phyloP scores from a whole-genome alignment of 2,329 filamentous ascomycete species.

The Arthrobotrys entomopaga region DNA sequence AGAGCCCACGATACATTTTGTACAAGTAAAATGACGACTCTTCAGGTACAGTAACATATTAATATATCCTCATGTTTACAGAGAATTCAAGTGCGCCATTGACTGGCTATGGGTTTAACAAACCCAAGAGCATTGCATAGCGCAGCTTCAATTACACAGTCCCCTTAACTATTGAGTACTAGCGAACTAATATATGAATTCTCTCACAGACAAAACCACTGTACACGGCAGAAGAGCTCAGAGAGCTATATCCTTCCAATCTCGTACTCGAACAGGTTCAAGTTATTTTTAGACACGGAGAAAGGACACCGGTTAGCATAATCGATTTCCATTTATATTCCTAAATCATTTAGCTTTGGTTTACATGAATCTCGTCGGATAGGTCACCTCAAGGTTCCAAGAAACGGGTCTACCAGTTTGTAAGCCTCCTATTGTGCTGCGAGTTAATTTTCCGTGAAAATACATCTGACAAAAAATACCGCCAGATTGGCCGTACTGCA shows the following conservation, averaged over 20 bases:
- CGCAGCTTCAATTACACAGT: no score
- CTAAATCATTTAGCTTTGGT: no score
- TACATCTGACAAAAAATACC: neutral
- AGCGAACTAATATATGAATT: no score
- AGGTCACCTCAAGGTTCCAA: slow-evolving; percentile 83
- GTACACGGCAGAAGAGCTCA: slow-evolving; percentile 83
- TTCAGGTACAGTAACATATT: slow-evolving; percentile 19
- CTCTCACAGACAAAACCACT: slow-evolving; percentile 71
- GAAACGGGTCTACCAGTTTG: slow-evolving; percentile 74
- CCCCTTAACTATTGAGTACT: neutral
- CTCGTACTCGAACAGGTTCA: slow-evolving; percentile 90
- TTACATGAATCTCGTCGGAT: slow-evolving; percentile 4
- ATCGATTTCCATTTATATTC: neutral
- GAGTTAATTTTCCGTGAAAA: neutral
- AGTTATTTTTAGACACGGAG: slow-evolving; percentile 81
- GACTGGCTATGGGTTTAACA: slow-evolving; percentile 6
- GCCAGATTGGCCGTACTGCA: slow-evolving; percentile 88
- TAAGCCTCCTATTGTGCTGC: slow-evolving; percentile 15
- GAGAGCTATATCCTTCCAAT: slow-evolving; percentile 79
- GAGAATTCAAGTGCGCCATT: neutral
- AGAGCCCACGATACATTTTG: no score
- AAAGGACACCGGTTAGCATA: slow-evolving; percentile 59
- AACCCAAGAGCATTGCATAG: no score
- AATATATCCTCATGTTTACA: neutral
- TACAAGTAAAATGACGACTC: slow-evolving; percentile 26